These are phyloP conservation scores for Avicennia marina DNA, from an alignment of 257 asterid genomes.

Conservation along the genomic window DNA sequence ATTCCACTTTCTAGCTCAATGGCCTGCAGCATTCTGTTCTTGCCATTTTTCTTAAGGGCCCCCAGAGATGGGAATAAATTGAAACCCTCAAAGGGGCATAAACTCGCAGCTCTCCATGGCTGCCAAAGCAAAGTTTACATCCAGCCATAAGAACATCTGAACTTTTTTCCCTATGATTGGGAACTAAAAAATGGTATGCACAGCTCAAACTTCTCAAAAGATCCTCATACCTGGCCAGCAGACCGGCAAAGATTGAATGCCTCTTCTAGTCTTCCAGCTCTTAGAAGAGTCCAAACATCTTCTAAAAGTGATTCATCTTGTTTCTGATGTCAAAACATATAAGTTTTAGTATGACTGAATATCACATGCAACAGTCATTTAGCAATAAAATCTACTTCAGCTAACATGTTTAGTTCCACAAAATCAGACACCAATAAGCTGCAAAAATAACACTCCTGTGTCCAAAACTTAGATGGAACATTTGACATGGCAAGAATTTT, in stretches of 20 bases:
- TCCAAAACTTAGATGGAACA: not conserved
- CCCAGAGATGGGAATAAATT: slow-evolving; percentile 73
- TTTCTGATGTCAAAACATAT: slow-evolving; percentile 44
- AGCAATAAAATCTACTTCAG: slow-evolving; percentile 4
- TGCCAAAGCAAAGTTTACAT: slow-evolving; percentile 34
- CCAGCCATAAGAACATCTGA: slow-evolving; percentile 17
- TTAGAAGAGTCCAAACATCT: slow-evolving; percentile 87
- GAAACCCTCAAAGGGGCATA: slow-evolving; percentile 75
- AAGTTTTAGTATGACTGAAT: not conserved
- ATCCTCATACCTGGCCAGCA: slow-evolving; percentile 83
- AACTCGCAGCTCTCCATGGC: slow-evolving; percentile 99
- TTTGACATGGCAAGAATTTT: not conserved
- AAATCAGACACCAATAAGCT: slow-evolving; percentile 10
- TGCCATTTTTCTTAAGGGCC: slow-evolving; percentile 73
- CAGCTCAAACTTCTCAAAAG: slow-evolving; percentile 19
- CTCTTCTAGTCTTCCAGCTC: slow-evolving; percentile 97
- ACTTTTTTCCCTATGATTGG: too few species aligned
- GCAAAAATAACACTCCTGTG: not conserved
- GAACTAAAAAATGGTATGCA: slow-evolving; percentile 9
- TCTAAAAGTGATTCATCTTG: slow-evolving; percentile 96
- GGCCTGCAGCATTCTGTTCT: slow-evolving; percentile 81
- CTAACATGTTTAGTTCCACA: slow-evolving; percentile 1
- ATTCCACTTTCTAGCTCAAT: slow-evolving; percentile 90
- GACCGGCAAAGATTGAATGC: slow-evolving; percentile 84
- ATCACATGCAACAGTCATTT: slow-evolving; percentile 13